These are phyloP conservation scores for Pyrenula aspistea DNA, from an alignment of 495 filamentous ascomycete species.

Conservation along the genomic window DNA sequence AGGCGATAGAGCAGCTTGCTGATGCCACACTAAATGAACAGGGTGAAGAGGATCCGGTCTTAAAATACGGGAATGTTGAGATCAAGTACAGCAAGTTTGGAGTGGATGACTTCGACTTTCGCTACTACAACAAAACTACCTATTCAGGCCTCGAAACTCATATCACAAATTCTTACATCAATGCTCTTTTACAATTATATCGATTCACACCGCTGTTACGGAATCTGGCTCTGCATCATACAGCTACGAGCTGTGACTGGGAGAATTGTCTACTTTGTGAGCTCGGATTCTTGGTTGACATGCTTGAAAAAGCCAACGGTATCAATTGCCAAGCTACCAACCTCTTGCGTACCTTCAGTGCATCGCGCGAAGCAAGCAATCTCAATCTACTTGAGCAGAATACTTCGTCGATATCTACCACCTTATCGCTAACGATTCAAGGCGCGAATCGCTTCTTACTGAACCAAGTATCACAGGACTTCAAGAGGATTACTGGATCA, in stretches of 20 bases:
- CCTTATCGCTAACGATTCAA: conserved; percentile 64
- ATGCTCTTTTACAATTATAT: conserved; percentile 82
- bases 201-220: conserved; percentile 80
- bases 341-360: conserved; percentile 77
- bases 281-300: conserved; percentile 90
- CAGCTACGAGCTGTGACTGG: conserved; percentile 66
- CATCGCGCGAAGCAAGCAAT: conserved; percentile 57
- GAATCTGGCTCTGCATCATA: conserved; percentile 84
- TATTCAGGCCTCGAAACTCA: conserved; percentile 93
- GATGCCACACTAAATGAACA: conserved; percentile 49
- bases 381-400: conserved; percentile 77
- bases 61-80: conserved; percentile 80
- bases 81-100: conserved; percentile 97
- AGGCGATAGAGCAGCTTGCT: conserved; percentile 49
- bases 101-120: conserved; percentile 96
- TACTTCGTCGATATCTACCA: conserved; percentile 37
- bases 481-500: conserved; percentile 44
- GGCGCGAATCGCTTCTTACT: conserved; percentile 66
- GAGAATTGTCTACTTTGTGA: conserved; percentile 88
- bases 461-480: conserved; percentile 59
- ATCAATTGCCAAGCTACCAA: conserved; percentile 97
- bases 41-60: conserved; percentile 58
- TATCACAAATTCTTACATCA: conserved; percentile 91
- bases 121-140: conserved; percentile 83
- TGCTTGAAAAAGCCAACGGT: conserved; percentile 90